phyloP scores from a whole-genome alignment of 2,329 filamentous ascomycete species.

The Talaromyces sp. region DNA sequence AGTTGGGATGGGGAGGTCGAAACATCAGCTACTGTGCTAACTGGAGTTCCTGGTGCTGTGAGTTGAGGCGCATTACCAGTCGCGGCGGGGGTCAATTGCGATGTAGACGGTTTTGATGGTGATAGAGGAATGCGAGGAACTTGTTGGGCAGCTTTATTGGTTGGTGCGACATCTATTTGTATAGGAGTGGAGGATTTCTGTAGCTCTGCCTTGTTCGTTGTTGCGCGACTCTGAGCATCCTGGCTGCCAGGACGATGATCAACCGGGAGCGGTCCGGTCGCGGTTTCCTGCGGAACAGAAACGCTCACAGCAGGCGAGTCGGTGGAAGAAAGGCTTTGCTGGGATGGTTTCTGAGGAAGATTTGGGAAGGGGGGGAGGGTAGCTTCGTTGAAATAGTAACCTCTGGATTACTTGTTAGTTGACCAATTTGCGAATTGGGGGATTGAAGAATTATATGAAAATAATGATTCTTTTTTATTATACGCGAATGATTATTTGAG shows the following conservation, averaged over 20 bases:
- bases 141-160: conserved; percentile 1
- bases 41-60: conserved; percentile 20
- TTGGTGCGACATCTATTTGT: conserved; percentile 17
- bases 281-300: background rate
- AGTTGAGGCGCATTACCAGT: conserved; percentile 4
- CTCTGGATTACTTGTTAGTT: conserved; percentile 38
- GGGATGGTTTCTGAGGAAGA: no score
- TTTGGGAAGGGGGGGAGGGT: conserved; percentile 43
- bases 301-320: conserved; percentile 13
- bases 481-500: conserved; percentile 9
- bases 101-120: conserved; percentile 5
- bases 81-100: background rate
- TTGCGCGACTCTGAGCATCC: conserved; percentile 1
- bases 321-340: conserved; percentile 24
- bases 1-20: conserved; percentile 18
- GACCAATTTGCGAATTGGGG: background rate
- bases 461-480: background rate
- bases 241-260: background rate
- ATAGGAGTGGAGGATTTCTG: conserved; percentile 17
- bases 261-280: background rate
- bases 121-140: conserved; percentile 14
- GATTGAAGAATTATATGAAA: conserved; percentile 8
- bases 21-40: conserved; percentile 17
- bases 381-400: conserved; percentile 53
- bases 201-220: conserved; percentile 3